Conservation (phyloP, 805 yeast species). For the Vanderwaltozyma polyspora region DNA sequence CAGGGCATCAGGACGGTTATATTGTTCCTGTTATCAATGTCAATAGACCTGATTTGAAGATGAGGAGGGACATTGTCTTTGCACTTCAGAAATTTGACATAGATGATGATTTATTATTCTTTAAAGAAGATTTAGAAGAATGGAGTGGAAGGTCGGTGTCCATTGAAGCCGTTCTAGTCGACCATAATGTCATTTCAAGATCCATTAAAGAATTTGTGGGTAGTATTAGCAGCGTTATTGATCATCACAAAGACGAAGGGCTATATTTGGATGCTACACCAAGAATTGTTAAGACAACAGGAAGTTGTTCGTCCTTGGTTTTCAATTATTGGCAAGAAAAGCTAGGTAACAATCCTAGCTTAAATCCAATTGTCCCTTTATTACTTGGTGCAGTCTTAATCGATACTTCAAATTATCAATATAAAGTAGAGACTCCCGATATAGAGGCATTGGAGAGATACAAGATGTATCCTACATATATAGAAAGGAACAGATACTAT, state of each 20-base stretch:
- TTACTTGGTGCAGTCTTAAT: constrained; percentile 58
- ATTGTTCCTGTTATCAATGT: constrained; percentile 71
- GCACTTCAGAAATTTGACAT: constrained; percentile 41
- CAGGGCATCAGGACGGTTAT: constrained; percentile 18
- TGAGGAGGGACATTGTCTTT: constrained; percentile 60
- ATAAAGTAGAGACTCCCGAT: constrained; percentile 56
- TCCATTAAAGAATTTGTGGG: constrained; percentile 24
- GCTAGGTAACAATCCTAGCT: constrained; percentile 6
- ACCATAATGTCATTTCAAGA: constrained; percentile 65
- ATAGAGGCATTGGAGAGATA: constrained; percentile 33
- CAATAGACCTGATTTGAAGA: constrained; percentile 47
- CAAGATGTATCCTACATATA: constrained; percentile 10
- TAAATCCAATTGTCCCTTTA: constrained; percentile 34
- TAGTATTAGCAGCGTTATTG: constrained; percentile 53
- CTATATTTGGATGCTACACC: constrained; percentile 44
- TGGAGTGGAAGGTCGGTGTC: constrained; percentile 5
- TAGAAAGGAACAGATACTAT: constrained; percentile 21
- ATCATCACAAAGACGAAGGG: constrained; percentile 75
- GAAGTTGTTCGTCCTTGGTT: constrained; percentile 74
- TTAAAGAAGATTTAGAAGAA: constrained; percentile 51
- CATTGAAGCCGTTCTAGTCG: constrained; percentile 55
- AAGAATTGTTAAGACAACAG: constrained; percentile 47
- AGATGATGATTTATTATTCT: constrained; percentile 40
- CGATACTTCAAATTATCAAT: constrained; percentile 62
- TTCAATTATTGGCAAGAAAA: constrained; percentile 44